These are phyloP conservation scores for Fusarium buxicola DNA, from an alignment of 2,329 filamentous ascomycete species.

Conservation along the genomic window DNA sequence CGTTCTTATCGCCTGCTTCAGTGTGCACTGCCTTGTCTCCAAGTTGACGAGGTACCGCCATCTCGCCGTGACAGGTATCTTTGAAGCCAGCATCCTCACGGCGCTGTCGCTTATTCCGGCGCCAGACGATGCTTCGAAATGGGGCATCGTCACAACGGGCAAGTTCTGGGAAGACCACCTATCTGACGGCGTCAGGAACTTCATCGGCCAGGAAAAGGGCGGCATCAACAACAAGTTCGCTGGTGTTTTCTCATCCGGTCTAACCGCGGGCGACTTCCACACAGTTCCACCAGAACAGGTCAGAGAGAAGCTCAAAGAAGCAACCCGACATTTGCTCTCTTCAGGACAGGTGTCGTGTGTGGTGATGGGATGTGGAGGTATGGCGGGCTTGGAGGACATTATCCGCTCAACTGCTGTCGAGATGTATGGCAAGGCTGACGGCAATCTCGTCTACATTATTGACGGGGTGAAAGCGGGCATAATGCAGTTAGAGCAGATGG, in stretches of 20 bases:
- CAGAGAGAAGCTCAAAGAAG: constrained; percentile 72
- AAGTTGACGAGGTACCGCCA: constrained; percentile 58
- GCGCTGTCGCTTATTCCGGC: constrained; percentile 63
- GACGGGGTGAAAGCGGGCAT: constrained; percentile 83
- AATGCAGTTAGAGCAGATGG: constrained; percentile 68
- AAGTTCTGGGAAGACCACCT: constrained; percentile 84
- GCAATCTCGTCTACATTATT: constrained; percentile 71
- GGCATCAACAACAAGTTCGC: constrained; percentile 68
- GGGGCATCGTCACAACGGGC: constrained; percentile 92
- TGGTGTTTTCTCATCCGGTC: constrained; percentile 83
- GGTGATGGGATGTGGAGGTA: constrained; percentile 89
- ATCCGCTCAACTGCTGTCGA: constrained; percentile 77
- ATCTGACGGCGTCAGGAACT: constrained; percentile 69
- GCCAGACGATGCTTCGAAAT: constrained; percentile 58
- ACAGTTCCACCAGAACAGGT: constrained; percentile 74
- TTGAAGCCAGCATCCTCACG: constrained; percentile 81
- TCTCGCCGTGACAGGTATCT: constrained; percentile 72
- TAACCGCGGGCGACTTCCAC: constrained; percentile 85
- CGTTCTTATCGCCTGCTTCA: constrained; percentile 91
- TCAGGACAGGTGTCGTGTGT: constrained; percentile 72
- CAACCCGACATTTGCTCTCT: constrained; percentile 73
- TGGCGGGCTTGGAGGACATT: constrained; percentile 84
- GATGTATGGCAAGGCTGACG: constrained; percentile 69
- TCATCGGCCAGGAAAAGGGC: constrained; percentile 65
- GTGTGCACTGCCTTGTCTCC: constrained; percentile 80